These are phyloP conservation scores for Thyridium curvatum DNA, from an alignment of 2,329 filamentous ascomycete species.

Conservation along the genomic window DNA sequence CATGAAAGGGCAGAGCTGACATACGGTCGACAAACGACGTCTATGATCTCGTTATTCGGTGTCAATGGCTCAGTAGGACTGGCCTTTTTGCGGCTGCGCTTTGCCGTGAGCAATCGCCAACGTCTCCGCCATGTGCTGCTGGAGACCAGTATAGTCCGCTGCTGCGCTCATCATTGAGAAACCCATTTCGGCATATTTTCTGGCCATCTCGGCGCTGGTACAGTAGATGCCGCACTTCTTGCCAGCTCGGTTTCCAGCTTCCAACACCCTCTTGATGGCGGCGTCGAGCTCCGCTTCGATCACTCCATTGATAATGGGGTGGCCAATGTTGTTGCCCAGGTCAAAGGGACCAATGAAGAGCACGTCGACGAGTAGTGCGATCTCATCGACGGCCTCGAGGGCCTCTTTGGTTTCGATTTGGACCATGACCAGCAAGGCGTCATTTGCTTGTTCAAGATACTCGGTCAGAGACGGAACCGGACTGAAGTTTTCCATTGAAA, in stretches of 20 bases:
- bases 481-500: conserved; percentile 42
- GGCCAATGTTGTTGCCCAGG: conserved; percentile 56
- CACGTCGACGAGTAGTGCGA: conserved; percentile 57
- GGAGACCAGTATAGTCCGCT: conserved; percentile 48
- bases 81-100: conserved; percentile 25
- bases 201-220: conserved; percentile 48
- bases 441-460: conserved; percentile 51
- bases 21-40: no score
- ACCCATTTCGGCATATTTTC: conserved; percentile 45
- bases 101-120: conserved; percentile 39
- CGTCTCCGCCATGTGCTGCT: conserved; percentile 35
- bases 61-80: conserved; percentile 28
- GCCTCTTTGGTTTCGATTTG: conserved; percentile 64
- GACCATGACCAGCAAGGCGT: conserved; percentile 55
- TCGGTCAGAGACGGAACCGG: conserved; percentile 42
- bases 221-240: conserved; percentile 62
- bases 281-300: conserved; percentile 52
- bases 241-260: conserved; percentile 52
- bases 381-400: conserved; percentile 52
- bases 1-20: conserved; percentile 4
- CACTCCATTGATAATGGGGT: conserved; percentile 54
- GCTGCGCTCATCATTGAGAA: conserved; percentile 57
- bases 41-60: no score
- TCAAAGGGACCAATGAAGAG: conserved; percentile 63
- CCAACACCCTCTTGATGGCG: conserved; percentile 52